Evolutionary conservation across 1,139 yeast species (phyloP), one percentile per base, ranked within the genome.

Genomic region (Citeromyces siamensis): DNA sequence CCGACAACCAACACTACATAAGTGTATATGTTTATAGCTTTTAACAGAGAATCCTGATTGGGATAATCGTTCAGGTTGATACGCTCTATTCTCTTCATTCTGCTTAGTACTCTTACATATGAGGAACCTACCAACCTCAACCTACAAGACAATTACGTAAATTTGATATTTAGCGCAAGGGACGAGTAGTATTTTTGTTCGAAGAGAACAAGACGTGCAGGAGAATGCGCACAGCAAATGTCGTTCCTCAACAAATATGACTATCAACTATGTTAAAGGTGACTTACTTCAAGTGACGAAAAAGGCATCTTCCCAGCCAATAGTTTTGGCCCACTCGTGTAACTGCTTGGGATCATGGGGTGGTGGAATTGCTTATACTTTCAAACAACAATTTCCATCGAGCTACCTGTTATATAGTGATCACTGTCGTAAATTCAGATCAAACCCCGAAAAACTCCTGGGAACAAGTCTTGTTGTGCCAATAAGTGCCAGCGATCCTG

Each of bases 291-390:
- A 58, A 13, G 63, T 67, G 18, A 49, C 58, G 1, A 41, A 37
- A 20, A 21, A 20, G 8, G 33, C 37, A 2, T 17, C 44, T 2
- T 32, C 23, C 4, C 32, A 29, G 2, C 58, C 59, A 6, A 43
- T 69, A 0, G 55, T 77, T 3, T 55, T 74, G 8, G 80, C 78
- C 1, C 94, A 84, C 51, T 77, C 94, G 0, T 84, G 94, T 50
- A 84, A 84, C 49, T 76, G 86, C 38, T 62, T 66, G 23, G 95
- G 94, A 0, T 51, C 66, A 0, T 84, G 95, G 95, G 93, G 94
- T 3, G 90, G 83, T 1, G 95, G 95, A 0, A 71, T 84, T 2
- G 90, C 88, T 0, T 61, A 61, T 2, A 61, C 55, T 6, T 74
- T 81, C 50, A 61, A 62, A 26, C 44, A 46, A 20, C 51, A 60